Evolutionary conservation across 192 early-diverging fungal species (phyloP), one percentile per base, ranked within the genome.

Genomic region (Thoreauomyces humboldtii): DNA sequence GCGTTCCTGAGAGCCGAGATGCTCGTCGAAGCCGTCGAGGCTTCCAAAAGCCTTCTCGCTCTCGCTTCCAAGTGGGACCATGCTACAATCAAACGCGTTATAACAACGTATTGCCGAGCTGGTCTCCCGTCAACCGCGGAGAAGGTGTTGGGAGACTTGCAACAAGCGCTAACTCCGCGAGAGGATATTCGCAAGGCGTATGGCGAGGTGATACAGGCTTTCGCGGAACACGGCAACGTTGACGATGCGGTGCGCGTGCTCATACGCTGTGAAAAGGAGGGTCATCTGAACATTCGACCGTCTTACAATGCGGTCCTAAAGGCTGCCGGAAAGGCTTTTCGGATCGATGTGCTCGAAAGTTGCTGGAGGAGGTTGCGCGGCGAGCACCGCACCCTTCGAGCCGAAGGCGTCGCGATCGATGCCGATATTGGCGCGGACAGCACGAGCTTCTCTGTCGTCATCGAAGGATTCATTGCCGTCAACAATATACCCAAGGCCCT

Each of bases 261-360:
- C 33, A 57, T 71, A 14, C 58, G 67, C 22, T 56, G 65, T 34
- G 27, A 57, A 27, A 36, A 33, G 38, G 63, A 69, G 22, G 70
- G 70, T 3, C 14, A 27, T n/a, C 36, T 22, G 11, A 53, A 48
- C 17, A 29, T 62, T 1, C 24, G 28, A 4, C 42, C 33, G 25
- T 22, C 61, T 19, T 77, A 70, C 34, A 73, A 77, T 43, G 21
- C 45, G 1, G 22, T 77, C 11, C 51, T 77, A 32, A 27, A 63
- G 59, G 58, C 51, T 12, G 59, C 60, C 9, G 67, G 63, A 4
- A 63, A 65, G 29, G 34, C 48, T 6, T 47, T 53, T 35, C 60
- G 71, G 47, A 62, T 50, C 47, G 61, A 63, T 45, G 53, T 61
- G 61, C 17, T 41, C 50, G 31, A 61, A 29, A 35, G 21, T 21